These are phyloP conservation scores for Niveomyces coronatus DNA, from an alignment of 2,329 filamentous ascomycete species.

Conservation along the genomic window DNA sequence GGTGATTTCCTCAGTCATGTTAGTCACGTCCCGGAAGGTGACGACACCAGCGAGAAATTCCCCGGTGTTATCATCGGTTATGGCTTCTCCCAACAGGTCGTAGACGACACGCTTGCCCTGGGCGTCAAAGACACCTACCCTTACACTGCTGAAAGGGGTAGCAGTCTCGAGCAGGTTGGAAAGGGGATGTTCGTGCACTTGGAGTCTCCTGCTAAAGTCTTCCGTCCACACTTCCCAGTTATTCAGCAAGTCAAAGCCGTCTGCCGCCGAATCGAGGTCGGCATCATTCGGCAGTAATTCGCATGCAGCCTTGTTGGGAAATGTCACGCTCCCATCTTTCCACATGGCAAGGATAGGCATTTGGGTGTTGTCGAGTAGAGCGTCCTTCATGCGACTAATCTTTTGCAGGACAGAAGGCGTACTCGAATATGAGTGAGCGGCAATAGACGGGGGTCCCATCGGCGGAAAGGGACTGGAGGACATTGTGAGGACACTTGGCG, in stretches of 20 bases:
- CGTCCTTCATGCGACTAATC: constrained; percentile 65
- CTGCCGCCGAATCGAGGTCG: constrained; percentile 28
- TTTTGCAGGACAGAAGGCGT: constrained; percentile 62
- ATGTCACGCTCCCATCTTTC: constrained; percentile 65
- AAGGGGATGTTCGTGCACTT: constrained; percentile 55
- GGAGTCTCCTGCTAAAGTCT: constrained; percentile 51
- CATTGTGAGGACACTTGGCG: constrained; percentile 43
- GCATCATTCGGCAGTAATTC: constrained; percentile 36
- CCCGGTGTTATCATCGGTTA: constrained; percentile 55
- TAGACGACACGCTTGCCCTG: constrained; percentile 44
- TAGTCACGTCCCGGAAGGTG: constrained; percentile 62
- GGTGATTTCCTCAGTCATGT: constrained; percentile 57
- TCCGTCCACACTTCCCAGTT: constrained; percentile 54
- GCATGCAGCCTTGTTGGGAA: constrained; percentile 59
- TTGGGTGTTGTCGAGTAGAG: constrained; percentile 62
- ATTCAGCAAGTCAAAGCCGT: constrained; percentile 46
- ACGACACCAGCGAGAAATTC: constrained; percentile 67
- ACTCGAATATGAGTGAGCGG: constrained; percentile 39
- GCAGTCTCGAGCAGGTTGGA: constrained; percentile 52
- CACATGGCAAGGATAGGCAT: constrained; percentile 72
- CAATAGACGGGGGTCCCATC: constrained; percentile 50
- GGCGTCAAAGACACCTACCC: constrained; percentile 52
- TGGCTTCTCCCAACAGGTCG: constrained; percentile 57
- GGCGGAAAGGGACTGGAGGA: constrained; percentile 54
- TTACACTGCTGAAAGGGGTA: constrained; percentile 45